Evolutionary conservation across 345 rosid species (phyloP).

Genomic region (Erysimum cheiranthoides): DNA sequence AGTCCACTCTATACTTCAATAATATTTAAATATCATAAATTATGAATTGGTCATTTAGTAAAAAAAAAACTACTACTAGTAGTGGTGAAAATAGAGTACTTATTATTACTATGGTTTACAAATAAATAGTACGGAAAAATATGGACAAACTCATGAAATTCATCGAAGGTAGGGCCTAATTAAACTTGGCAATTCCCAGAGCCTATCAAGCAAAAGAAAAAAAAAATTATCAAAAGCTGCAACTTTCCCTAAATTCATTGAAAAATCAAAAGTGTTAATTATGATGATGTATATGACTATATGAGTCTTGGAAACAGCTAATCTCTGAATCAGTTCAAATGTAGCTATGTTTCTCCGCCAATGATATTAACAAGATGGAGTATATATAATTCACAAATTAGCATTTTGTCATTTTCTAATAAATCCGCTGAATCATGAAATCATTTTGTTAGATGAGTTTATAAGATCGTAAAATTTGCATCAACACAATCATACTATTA

Average conservation of each 20-base stretch:
- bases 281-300: slow-evolving; percentile 25
- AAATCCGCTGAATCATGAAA: background rate
- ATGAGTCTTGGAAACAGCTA: slow-evolving; percentile 38
- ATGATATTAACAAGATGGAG: slow-evolving; percentile 4
- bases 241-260: slow-evolving; percentile 43
- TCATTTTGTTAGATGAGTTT: slow-evolving; percentile 16
- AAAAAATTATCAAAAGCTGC: slow-evolving; percentile 1
- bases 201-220: slow-evolving; percentile 29
- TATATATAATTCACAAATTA: background rate
- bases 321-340: slow-evolving; percentile 23
- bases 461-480: slow-evolving; percentile 3
- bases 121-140: background rate
- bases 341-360: slow-evolving; percentile 6
- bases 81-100: background rate
- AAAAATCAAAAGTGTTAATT: slow-evolving; percentile 27
- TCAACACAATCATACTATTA: background rate
- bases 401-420: background rate
- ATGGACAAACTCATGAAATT: slow-evolving; percentile 33
- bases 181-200: slow-evolving; percentile 35
- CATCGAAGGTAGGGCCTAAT: slow-evolving; percentile 35
- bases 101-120: background rate
- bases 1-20: background rate
- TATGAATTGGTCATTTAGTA: background rate
- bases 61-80: background rate
- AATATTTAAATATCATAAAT: background rate